These are phyloP conservation scores for Boletus patriciae DNA, from an alignment of 768 basidiomycete species.

Conservation along the genomic window DNA sequence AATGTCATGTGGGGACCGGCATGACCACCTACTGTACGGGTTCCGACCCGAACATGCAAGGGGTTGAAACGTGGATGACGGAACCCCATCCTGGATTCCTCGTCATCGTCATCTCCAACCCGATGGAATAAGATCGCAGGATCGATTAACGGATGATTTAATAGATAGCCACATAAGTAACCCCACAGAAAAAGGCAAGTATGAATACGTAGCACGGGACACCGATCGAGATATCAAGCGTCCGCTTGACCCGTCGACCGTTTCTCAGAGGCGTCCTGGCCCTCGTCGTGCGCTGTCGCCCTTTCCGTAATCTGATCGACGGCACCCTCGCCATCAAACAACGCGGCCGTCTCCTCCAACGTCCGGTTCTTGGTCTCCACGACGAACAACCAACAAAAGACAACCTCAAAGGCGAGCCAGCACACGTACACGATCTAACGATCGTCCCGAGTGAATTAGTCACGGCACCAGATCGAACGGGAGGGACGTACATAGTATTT, in stretches of 20 bases:
- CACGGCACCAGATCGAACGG: background rate
- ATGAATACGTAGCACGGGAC: too few relatives aligned
- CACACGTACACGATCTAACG: constrained; percentile 23
- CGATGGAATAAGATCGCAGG: too few relatives aligned
- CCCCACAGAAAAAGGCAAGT: too few relatives aligned
- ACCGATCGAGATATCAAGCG: background rate
- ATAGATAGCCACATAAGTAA: too few relatives aligned
- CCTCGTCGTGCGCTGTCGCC: background rate
- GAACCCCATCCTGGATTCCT: too few relatives aligned
- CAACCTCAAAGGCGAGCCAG: constrained; percentile 18
- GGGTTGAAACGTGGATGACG: too few relatives aligned
- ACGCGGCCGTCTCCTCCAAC: constrained; percentile 69
- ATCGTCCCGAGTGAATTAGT: background rate
- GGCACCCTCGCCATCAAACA: constrained; percentile 63
- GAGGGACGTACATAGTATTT: constrained; percentile 39
- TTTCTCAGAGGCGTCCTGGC: constrained; percentile 12
- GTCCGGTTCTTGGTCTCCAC: constrained; percentile 41
- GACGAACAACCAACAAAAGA: constrained; percentile 14
- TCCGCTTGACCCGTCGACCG: background rate
- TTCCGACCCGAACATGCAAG: too few relatives aligned
- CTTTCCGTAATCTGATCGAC: constrained; percentile 17
- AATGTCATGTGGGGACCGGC: too few relatives aligned
- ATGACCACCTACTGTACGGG: too few relatives aligned
- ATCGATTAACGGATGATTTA: too few relatives aligned
- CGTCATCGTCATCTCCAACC: too few relatives aligned